Base-by-base conservation (phyloP, 495 filamentous ascomycete genomes). In the Xylaria grammica region DNA sequence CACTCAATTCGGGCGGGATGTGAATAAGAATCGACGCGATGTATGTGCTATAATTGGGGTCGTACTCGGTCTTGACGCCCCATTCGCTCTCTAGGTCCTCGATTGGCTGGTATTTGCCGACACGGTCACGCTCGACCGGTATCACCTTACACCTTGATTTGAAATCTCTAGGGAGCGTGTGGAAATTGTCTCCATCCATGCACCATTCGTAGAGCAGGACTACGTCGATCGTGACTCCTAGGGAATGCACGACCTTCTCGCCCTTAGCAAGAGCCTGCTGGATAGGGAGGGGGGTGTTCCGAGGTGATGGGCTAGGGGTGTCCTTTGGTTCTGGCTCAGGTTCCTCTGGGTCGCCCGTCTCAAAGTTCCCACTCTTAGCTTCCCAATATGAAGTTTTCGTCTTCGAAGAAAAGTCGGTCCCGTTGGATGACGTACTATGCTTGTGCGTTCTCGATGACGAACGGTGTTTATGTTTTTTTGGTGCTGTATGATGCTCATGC, bases 201-300 rank as follows among this genome's bases (percentile, higher is more conserved):
- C 24, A 46, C 55, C 40, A 58, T 27, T 44, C 40, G 27, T 58
- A 26, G 7, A 58, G 26, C n/a, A 58, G 26, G 17, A 58, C 26
- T 29, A 44, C 15, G 10, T 10, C 24, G 32, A 54, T 22, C 19
- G 19, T 22, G 13, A 36, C 51, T 8, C 1, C 15, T 1, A 54
- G 51, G 30, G 0, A 2, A n/a, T 15, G 0, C 10, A 22, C 38
- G 19, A 19, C 32, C 19, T 24, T 9, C 10, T 5, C 10, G 11
- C 51, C 29, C 27, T 20, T 52, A 5, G 8, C 10, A 3, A 19
- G 29, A 11, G 49, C 49, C 27, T 19, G 27, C 27, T 52, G 49
- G 17, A 52, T 52, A 7, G 26, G 27, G n/a, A 10, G 17, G 7
- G 49, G 49, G 10, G 17, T 10, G n/a, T 20, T 5, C 26, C 32